Percentiles rank a stretch among this genome's conserved stretches.
Conservation (phyloP, 2,329 filamentous ascomycete genomes). For the Pestalotiopsis sp. region DNA sequence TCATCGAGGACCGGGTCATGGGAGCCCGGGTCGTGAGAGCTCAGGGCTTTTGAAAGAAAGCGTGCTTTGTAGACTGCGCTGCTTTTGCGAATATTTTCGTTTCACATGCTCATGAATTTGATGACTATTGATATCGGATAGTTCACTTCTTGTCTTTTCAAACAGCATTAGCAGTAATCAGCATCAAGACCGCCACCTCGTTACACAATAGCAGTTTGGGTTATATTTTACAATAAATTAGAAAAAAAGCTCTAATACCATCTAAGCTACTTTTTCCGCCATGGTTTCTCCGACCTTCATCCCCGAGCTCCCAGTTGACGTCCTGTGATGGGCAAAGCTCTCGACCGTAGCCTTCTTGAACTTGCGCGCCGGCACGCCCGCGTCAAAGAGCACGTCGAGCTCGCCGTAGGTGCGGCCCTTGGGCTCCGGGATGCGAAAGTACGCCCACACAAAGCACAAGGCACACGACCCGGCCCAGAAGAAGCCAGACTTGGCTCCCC, state of each 20-base stretch:
- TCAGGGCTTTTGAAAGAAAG: neutral
- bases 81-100: too few species aligned
- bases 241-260: neutral
- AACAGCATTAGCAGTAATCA: too few species aligned
- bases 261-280: neutral
- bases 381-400: conserved; percentile 53
- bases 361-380: conserved; percentile 37
- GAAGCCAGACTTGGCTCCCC: conserved; percentile 43
- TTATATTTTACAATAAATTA: too few species aligned
- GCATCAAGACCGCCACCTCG: too few species aligned
- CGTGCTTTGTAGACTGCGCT: too few species aligned
- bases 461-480: conserved; percentile 45
- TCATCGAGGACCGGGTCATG: neutral
- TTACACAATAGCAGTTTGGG: too few species aligned
- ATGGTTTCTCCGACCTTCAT: neutral
- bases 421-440: conserved; percentile 53
- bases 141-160: too few species aligned
- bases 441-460: conserved; percentile 48
- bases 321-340: neutral
- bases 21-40: neutral
- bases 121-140: too few species aligned
- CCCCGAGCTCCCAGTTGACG: neutral
- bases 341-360: conserved; percentile 38
- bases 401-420: conserved; percentile 53
- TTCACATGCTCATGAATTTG: too few species aligned